A percentile compares a stretch with the other conserved stretches of the same genome.
phyloP scores from a whole-genome alignment of 1,139 yeast species.

The Wickerhamiella pararugosa region DNA sequence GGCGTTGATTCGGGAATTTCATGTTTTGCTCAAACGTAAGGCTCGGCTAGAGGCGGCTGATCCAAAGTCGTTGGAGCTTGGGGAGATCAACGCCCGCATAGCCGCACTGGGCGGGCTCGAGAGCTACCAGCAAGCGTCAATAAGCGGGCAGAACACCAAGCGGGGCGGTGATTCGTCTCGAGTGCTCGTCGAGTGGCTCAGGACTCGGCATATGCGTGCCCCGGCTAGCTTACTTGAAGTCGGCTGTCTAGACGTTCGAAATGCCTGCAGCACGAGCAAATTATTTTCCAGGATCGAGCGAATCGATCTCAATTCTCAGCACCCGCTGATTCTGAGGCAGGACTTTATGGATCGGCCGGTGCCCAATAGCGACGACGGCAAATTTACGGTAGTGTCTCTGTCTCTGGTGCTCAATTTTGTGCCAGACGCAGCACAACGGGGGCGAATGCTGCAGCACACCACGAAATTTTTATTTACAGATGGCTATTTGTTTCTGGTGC shows the following conservation, averaged over 20 bases:
- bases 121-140: constrained; percentile 69
- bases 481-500: constrained; percentile 52
- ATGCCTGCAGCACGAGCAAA: constrained; percentile 42
- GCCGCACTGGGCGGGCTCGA: constrained; percentile 51
- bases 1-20: constrained; percentile 24
- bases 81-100: constrained; percentile 28
- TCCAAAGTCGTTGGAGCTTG: neutral
- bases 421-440: constrained; percentile 53
- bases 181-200: constrained; percentile 53
- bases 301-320: constrained; percentile 74
- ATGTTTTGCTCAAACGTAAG: constrained; percentile 22
- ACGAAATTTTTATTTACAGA: constrained; percentile 30
- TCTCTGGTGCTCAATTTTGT: constrained; percentile 83
- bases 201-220: constrained; percentile 12
- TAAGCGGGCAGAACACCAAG: constrained; percentile 58
- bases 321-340: constrained; percentile 52
- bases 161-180: constrained; percentile 91
- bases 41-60: constrained; percentile 14
- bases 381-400: constrained; percentile 57
- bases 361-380: constrained; percentile 10
- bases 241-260: constrained; percentile 60
- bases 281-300: constrained; percentile 31
- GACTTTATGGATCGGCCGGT: constrained; percentile 67
- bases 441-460: constrained; percentile 57
- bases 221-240: constrained; percentile 48